Evolutionary conservation across 495 filamentous ascomycete species (phyloP), one percentile per base, ranked within the genome.

Genomic region (Eremomyces bilateralis): DNA sequence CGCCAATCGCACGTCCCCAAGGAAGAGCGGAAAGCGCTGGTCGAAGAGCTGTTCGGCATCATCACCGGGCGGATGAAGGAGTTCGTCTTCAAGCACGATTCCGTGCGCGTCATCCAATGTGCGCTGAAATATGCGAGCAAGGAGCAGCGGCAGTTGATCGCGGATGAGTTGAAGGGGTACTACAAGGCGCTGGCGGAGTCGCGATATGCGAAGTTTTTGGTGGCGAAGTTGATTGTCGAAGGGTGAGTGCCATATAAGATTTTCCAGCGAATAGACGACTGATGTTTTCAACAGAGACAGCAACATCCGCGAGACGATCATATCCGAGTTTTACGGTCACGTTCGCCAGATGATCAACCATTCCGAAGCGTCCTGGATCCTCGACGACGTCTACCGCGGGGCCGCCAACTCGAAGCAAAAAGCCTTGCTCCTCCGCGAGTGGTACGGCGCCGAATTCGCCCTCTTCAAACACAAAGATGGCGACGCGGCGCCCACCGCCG

Each of bases 21-120:
- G 37, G 78, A 82, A 27, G 81, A 95, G 53, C 64, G 90, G 35
- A 78, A 85, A 52, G 65, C 73, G 51, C 66, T 95, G 15, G 75
- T 95, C 21, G 67, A 68, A 16, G 84, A 95, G 60, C 64, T 95
- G 4, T 93, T 83, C 52, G 68, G 71, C 33, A 84, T 95, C 44
- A 76, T 93, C 46, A 90, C 76, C 4, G 83, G 82, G 15, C 65
- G 73, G 13, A 73, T 95, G 45, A 81, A 80, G 49, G 90, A 94
- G 32, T 91, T 93, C 41, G 85, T 93, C 17, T 77, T 99, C 60
- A 99, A 95, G 62, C 90, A 99, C 53, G 90, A 99, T 48, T 79
- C 83, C 6, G 88, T 92, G 17, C 67, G 90, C 34, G 80, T 92
- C 30, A 71, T 99, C 20, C 90, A 99, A 60, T 92, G 82, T 4